Percentiles rank a stretch among this genome's conserved stretches.
These are phyloP conservation scores for Emmonsiellopsis sp. DNA, from an alignment of 2,329 filamentous ascomycete species.

Conservation along the genomic window DNA sequence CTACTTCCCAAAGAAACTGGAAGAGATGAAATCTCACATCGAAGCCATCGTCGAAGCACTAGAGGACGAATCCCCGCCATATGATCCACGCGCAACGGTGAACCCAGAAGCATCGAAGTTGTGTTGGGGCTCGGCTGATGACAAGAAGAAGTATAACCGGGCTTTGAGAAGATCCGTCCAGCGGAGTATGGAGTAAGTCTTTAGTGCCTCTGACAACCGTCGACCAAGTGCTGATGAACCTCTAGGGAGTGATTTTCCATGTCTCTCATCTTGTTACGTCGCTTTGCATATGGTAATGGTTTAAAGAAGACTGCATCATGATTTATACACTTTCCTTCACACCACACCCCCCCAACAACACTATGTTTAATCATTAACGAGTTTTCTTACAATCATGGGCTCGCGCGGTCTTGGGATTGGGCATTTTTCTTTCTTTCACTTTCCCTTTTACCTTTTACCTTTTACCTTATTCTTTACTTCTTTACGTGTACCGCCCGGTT, in stretches of 20 bases:
- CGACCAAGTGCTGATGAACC: background rate
- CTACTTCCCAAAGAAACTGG: constrained; percentile 61
- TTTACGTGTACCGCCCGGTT: too few relatives aligned
- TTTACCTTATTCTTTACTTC: too few relatives aligned
- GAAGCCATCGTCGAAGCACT: constrained; percentile 70
- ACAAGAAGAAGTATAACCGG: constrained; percentile 77
- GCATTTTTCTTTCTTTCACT: too few relatives aligned
- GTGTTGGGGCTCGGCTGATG: constrained; percentile 71
- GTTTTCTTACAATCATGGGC: too few relatives aligned
- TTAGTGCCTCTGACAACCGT: background rate
- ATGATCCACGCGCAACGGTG: constrained; percentile 81
- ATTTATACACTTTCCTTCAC: too few relatives aligned
- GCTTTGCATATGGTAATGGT: too few relatives aligned
- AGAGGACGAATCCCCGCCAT: constrained; percentile 81
- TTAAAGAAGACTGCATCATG: too few relatives aligned
- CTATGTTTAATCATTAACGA: too few relatives aligned
- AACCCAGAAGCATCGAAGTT: constrained; percentile 77
- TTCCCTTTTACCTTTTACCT: too few relatives aligned
- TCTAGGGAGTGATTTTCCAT: background rate
- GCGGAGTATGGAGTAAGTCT: constrained; percentile 25
- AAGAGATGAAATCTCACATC: constrained; percentile 75
- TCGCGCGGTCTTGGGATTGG: too few relatives aligned
- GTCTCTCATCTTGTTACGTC: too few relatives aligned
- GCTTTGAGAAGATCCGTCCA: constrained; percentile 67
- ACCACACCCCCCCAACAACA: too few relatives aligned